A percentile compares a stretch with the other conserved stretches of the same genome.
These are phyloP conservation scores for Aureococcus anophagefferens DNA, from an alignment of 108 stramenopile genomes.

Conservation along the genomic window DNA sequence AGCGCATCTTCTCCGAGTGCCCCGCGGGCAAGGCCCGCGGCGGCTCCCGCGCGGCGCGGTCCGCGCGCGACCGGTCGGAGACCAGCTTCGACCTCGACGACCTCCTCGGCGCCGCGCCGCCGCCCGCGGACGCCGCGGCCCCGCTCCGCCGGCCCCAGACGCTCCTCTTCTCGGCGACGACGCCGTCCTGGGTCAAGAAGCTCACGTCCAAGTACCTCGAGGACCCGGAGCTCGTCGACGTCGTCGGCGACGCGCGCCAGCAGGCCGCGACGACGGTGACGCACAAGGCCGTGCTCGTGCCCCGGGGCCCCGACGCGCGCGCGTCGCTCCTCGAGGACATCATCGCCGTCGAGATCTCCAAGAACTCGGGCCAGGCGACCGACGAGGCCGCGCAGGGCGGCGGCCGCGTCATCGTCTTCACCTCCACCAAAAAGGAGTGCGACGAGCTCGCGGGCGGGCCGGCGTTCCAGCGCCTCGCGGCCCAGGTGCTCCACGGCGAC, in stretches of 20 bases:
- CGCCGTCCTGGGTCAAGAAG: slow-evolving; percentile 86
- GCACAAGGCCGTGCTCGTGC: slow-evolving; percentile 82
- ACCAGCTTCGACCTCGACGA: not conserved
- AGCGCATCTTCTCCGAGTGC: slow-evolving; percentile 63
- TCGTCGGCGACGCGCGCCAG: slow-evolving; percentile 60
- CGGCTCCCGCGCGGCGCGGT: not conserved
- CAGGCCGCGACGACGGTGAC: slow-evolving; percentile 85
- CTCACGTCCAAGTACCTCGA: slow-evolving; percentile 77
- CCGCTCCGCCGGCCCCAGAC: slow-evolving; percentile 64
- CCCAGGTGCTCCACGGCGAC: slow-evolving; percentile 96
- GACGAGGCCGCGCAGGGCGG: slow-evolving; percentile 18
- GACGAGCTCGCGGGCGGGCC: slow-evolving; percentile 82
- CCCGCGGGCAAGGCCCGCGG: not conserved
- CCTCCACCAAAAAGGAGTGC: slow-evolving; percentile 81
- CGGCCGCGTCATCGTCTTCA: slow-evolving; percentile 83
- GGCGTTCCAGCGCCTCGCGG: slow-evolving; percentile 72
- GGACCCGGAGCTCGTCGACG: slow-evolving; percentile 76
- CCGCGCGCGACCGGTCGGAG: not conserved
- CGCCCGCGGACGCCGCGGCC: not conserved
- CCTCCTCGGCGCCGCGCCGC: not conserved
- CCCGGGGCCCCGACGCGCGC: slow-evolving; percentile 69
- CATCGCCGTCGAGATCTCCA: slow-evolving; percentile 80
- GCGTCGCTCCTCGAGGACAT: slow-evolving; percentile 71
- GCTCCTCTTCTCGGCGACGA: slow-evolving; percentile 94
- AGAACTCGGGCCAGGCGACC: slow-evolving; percentile 43